These are phyloP conservation scores for Ogataea philodendri DNA, from an alignment of 805 yeast genomes.

Conservation along the genomic window DNA sequence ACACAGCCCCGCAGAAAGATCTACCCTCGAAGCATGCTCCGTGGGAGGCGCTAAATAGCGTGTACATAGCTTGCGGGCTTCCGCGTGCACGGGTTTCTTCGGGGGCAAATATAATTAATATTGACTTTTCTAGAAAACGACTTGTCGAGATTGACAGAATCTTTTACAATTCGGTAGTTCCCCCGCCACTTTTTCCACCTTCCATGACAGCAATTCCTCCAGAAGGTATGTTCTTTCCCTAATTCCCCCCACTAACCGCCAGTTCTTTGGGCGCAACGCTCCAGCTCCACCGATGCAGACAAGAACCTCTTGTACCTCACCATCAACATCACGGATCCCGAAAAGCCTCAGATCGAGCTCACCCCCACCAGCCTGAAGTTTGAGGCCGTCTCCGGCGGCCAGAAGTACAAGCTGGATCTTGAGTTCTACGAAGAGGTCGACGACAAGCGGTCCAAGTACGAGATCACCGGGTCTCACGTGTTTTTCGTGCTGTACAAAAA, in stretches of 20 bases:
- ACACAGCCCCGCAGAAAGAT: constrained; percentile 20
- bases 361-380: constrained; percentile 55
- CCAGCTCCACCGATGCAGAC: constrained; percentile 63
- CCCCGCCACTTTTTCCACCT: background rate
- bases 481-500: constrained; percentile 69
- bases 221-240: constrained; percentile 29
- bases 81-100: too few species aligned
- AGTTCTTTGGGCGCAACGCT: constrained; percentile 97
- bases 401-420: constrained; percentile 60
- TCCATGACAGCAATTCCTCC: constrained; percentile 31
- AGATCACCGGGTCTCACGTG: constrained; percentile 61
- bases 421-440: constrained; percentile 79
- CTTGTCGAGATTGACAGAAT: too few species aligned
- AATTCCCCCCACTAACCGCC: constrained; percentile 9
- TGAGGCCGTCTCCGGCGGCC: constrained; percentile 45
- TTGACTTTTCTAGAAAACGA: constrained; percentile 6
- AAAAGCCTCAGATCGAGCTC: constrained; percentile 58
- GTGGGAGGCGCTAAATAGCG: constrained; percentile 20
- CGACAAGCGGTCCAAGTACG: constrained; percentile 56
- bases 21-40: constrained; percentile 22
- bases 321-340: constrained; percentile 68
- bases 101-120: constrained; percentile 4
- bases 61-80: too few species aligned
- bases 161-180: too few species aligned
- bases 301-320: constrained; percentile 79